phyloP scores from a whole-genome alignment of 2,329 filamentous ascomycete genomes.

The Gremmenia infestans region DNA sequence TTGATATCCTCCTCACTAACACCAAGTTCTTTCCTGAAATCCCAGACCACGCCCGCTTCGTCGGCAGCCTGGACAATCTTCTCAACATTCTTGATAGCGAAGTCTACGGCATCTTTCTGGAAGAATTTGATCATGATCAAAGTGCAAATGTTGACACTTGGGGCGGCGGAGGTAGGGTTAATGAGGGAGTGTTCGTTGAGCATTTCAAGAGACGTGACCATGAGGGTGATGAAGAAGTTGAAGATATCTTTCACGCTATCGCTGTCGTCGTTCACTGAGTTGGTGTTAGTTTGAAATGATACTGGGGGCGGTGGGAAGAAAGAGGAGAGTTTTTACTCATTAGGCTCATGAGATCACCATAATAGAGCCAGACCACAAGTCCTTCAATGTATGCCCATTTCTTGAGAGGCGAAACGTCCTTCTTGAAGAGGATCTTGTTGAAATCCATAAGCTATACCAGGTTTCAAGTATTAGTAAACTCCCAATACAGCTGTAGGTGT shows the following conservation, averaged over 20 bases:
- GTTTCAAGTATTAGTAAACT: not conserved
- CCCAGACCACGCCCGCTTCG: not conserved
- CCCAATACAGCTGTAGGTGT: not conserved
- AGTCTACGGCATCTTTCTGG: not conserved
- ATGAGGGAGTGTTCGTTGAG: not conserved
- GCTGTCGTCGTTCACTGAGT: conserved; percentile 3
- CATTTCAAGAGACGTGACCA: not conserved
- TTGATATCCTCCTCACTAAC: not conserved
- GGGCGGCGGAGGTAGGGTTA: not conserved
- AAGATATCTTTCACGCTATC: not conserved
- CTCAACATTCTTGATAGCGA: not conserved
- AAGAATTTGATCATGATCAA: not conserved
- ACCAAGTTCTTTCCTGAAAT: not conserved
- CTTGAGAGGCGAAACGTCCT: conserved; percentile 9
- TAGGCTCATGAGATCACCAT: not conserved
- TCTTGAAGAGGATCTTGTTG: conserved; percentile 16
- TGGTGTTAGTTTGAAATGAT: not conserved
- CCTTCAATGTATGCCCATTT: conserved; percentile 14
- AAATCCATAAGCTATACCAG: conserved; percentile 7
- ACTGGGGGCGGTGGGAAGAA: no score
- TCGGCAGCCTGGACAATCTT: not conserved
- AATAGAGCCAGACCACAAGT: not conserved
- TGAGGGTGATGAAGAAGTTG: not conserved
- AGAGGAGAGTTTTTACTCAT: conserved; percentile 31
- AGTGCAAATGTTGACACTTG: not conserved